Base-by-base conservation (phyloP, 345 rosid species). In the Carallia pectinifolia region DNA sequence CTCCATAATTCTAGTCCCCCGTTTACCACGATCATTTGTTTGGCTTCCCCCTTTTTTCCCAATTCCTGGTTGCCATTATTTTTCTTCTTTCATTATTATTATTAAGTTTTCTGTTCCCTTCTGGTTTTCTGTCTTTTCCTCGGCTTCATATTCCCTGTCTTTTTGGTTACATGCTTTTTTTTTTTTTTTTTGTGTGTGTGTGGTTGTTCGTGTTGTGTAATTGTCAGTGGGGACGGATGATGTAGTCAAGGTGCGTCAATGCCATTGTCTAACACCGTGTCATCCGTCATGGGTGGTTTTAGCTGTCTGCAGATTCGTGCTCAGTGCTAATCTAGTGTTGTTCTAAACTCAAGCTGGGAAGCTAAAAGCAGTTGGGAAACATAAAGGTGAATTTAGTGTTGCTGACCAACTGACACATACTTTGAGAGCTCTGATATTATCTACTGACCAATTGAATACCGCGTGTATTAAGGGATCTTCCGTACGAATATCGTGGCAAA, bases 71-170 rank as follows among this genome's bases (percentile, higher is more conserved):
- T 63, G 50, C 15, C 15, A 53, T 7, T 19, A 30, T 52, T 38
- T 61, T 78, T 40, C 50, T 33, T 66, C 39, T 47, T 23, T 37
- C 23, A 23, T 23, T 13, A 4, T 33, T 29, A 23, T 23, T 19
- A 55, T 55, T 56, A 30, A 13, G 60, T 56, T 56, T 23, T 23
- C 74, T 55, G 62, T 44, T 33, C 34, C 34, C 34, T 4, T 33
- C 34, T n/a, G 47, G 39, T 34, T 53, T 64, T 50, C 31, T 10
- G 7, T n/a, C 62, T 53, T 31, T 61, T 50, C 58, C 58, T 47
- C 48, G 48, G 54, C 38, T 73, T 67, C 6, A 34, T 71, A 68
- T 61, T 73, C 78, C 75, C 63, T 72, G 69, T 39, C 52, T 67
- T 53, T 64, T 77, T 19, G 59, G 15, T 34, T 67, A 70, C 58